Evolutionary conservation across 495 filamentous ascomycete genomes (phyloP).

Genomic region (Penicillium samsonianum): DNA sequence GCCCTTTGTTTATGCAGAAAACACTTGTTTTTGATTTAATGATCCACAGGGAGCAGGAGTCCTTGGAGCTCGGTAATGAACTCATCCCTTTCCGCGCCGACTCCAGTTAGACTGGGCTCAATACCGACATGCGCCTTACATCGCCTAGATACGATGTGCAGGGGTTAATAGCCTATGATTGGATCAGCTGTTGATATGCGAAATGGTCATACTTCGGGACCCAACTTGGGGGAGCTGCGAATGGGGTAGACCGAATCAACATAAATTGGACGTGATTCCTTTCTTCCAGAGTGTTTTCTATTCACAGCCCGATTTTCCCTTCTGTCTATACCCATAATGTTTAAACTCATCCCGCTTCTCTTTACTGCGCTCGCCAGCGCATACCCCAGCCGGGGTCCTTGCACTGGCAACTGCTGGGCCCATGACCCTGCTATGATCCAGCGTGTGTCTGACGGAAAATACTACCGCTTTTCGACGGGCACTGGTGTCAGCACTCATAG

Average conservation of each 20-base stretch:
- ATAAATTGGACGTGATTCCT: constrained; percentile 25
- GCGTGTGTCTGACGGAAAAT: constrained; percentile 63
- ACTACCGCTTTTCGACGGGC: constrained; percentile 72
- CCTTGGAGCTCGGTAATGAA: constrained; percentile 18
- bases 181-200: constrained; percentile 11
- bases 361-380: constrained; percentile 35
- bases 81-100: constrained; percentile 9
- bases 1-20: constrained; percentile 11
- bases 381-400: constrained; percentile 56
- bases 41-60: constrained; percentile 15
- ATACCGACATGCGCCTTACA: constrained; percentile 37
- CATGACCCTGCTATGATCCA: constrained; percentile 68
- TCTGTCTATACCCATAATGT: constrained; percentile 19
- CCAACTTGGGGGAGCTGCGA: constrained; percentile 5
- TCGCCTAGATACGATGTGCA: constrained; percentile 25
- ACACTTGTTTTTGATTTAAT: constrained; percentile 21
- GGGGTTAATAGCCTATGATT: constrained; percentile 21
- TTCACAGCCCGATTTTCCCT: constrained; percentile 6
- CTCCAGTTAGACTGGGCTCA: constrained; percentile 9
- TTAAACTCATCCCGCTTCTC: constrained; percentile 24
- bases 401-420: constrained; percentile 59
- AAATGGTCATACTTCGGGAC: constrained; percentile 9
- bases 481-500: constrained; percentile 60
- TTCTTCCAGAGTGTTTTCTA: constrained; percentile 10
- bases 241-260: constrained; percentile 12